A percentile compares a stretch with the other conserved stretches of the same genome.
Conservation (phyloP, 2,329 filamentous ascomycete species). For the Cladosporium colombiae region DNA sequence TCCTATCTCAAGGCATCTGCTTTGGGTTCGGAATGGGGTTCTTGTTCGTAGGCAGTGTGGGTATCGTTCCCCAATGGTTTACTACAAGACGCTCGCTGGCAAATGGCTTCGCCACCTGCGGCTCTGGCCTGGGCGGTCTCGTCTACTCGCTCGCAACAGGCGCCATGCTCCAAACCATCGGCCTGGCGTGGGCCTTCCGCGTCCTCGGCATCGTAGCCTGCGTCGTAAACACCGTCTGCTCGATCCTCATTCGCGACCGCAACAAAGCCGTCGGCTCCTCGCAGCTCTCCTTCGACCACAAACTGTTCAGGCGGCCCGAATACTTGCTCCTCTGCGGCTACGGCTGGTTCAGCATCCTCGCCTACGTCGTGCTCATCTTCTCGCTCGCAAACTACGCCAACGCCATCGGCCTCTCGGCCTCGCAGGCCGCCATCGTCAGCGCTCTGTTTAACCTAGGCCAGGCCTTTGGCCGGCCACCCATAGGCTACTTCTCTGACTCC, state of each 20-base stretch:
- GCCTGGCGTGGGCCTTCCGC: conserved; percentile 67
- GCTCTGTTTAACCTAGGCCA: conserved; percentile 70
- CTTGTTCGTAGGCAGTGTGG: conserved; percentile 68
- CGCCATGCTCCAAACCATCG: conserved; percentile 65
- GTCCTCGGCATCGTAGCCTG: conserved; percentile 65
- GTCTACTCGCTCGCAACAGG: conserved; percentile 68
- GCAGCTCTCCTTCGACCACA: conserved; percentile 65
- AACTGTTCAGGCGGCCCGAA: conserved; percentile 61
- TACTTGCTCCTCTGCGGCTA: conserved; percentile 67
- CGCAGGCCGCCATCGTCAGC: conserved; percentile 70
- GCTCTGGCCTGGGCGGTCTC: conserved; percentile 73
- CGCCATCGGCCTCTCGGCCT: conserved; percentile 64
- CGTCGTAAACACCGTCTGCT: conserved; percentile 64
- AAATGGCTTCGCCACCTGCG: conserved; percentile 67
- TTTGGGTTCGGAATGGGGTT: conserved; percentile 82
- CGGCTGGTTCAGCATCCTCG: conserved; percentile 71
- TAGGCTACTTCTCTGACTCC: conserved; percentile 71
- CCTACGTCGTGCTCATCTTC: conserved; percentile 76
- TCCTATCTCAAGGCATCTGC: conserved; percentile 71
- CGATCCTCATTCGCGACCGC: conserved; percentile 66
- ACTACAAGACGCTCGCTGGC: conserved; percentile 66
- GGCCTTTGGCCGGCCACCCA: conserved; percentile 67
- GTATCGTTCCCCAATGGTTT: conserved; percentile 75
- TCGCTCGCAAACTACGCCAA: conserved; percentile 72
- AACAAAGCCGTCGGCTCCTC: conserved; percentile 70